Evolutionary conservation across 2,329 filamentous ascomycete genomes (phyloP), one percentile per base, ranked within the genome.

Genomic region (Pseudogymnoascus sp.): DNA sequence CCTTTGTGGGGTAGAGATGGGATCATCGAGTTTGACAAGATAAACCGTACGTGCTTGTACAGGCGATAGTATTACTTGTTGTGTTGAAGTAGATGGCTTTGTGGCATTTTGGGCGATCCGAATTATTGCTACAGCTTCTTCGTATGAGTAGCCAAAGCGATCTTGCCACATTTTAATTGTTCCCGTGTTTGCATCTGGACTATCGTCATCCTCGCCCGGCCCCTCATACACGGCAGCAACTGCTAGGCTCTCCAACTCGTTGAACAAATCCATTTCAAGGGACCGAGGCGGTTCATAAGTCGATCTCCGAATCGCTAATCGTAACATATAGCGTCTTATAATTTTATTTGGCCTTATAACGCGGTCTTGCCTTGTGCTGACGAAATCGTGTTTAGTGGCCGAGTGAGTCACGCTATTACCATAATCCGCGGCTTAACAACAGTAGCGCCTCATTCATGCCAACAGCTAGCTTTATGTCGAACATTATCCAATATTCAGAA

Each of bases 141-240:
- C 75, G 64, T 77, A 78, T 1, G 73, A 71, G 63, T 77, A 64
- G 12, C 47, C 28, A 21, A 60, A 64, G 23, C 23, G 33, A 8
- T 63, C 23, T 28, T 63, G 63, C 47, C 35, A 64, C 25, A 16
- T 18, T 16, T 50, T 63, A 37, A 63, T 60, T 28, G 35, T 60
- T 28, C 21, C 37, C 44, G 11, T n/a, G 14, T 53, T 31, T 53
- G 23, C 14, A 53, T 28, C 14, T n/a, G 28, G 23, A 11, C 4
- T 16, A 28, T 31, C 44, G 4, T 28, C 44, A 16, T 75, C 11
- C 72, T 66, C 65, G 37, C 23, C 61, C n/a, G 40, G 40, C 25
- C 42, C 44, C 42, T 61, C 38, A n/a, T 65, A 63, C 21, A 62
- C 53, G 37, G 65, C 66, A 62, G 67, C 67, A 6, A 64, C 23